phyloP scores from a whole-genome alignment of 208 protist species.

The Leishmania arabica region DNA sequence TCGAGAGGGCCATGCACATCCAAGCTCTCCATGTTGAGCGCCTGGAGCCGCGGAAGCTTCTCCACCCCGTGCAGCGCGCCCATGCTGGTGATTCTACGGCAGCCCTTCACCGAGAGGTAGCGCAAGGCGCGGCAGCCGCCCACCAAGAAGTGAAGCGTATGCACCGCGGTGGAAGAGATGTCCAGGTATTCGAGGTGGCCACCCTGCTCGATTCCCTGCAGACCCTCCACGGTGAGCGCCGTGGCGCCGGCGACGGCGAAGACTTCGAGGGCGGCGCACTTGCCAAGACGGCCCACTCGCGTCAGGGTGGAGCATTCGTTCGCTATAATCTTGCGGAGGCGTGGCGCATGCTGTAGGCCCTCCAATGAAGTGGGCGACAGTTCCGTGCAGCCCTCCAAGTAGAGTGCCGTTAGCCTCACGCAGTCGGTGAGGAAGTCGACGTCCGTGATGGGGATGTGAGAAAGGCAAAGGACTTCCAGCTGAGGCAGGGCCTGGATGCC shows the following conservation, averaged over 20 bases:
- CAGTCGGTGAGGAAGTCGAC: slow-evolving; percentile 49
- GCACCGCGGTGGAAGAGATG: slow-evolving; percentile 41
- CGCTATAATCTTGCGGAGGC: slow-evolving; percentile 40
- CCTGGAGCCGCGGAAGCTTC: slow-evolving; percentile 35
- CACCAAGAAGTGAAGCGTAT: slow-evolving; percentile 32
- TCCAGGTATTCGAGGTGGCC: slow-evolving; percentile 42
- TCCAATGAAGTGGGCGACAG: slow-evolving; percentile 36
- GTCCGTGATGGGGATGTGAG: slow-evolving; percentile 47
- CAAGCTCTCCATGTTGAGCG: slow-evolving; percentile 43
- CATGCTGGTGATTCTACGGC: slow-evolving; percentile 16
- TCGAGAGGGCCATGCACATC: slow-evolving; percentile 11
- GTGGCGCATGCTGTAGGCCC: slow-evolving; percentile 37
- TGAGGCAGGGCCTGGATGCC: slow-evolving; percentile 49
- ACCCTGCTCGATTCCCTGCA: slow-evolving; percentile 41
- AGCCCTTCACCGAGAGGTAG: slow-evolving; percentile 40
- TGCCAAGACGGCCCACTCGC: slow-evolving; percentile 37
- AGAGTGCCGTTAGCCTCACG: slow-evolving; percentile 36
- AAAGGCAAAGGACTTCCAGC: slow-evolving; percentile 54
- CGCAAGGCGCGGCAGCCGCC: slow-evolving; percentile 33
- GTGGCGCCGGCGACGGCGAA: slow-evolving; percentile 38
- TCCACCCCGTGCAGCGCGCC: slow-evolving; percentile 45
- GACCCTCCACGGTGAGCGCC: slow-evolving; percentile 31
- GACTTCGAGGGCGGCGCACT: slow-evolving; percentile 30
- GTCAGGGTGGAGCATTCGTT: slow-evolving; percentile 33
- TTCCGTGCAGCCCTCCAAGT: slow-evolving; percentile 50